Conservation (phyloP, 176 grass and related monocot species). For the Rhynchospora tenuis region DNA sequence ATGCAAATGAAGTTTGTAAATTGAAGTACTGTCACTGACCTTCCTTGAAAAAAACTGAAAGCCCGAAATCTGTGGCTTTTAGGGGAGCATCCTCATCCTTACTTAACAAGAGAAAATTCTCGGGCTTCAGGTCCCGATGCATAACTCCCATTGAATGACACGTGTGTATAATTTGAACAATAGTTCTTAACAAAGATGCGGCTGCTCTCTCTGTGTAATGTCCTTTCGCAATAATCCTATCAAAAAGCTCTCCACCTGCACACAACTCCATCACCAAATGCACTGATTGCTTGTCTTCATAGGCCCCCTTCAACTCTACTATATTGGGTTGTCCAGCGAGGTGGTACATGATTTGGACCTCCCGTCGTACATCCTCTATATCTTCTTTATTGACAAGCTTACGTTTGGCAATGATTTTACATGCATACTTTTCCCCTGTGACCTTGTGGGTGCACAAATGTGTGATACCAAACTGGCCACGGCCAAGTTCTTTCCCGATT, state of each 20-base stretch:
- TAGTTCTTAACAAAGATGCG: conserved; percentile 69
- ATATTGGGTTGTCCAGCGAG: conserved; percentile 85
- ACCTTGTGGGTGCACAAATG: conserved; percentile 87
- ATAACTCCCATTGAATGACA: conserved; percentile 96
- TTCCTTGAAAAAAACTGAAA: conserved; percentile 91
- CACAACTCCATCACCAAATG: conserved; percentile 98
- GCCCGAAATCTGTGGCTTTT: conserved; percentile 82
- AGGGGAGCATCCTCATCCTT: conserved; percentile 72
- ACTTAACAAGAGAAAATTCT: conserved; percentile 84
- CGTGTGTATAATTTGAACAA: conserved; percentile 87
- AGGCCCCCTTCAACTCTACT: conserved; percentile 83
- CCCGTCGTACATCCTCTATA: conserved; percentile 81
- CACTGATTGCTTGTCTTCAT: conserved; percentile 91
- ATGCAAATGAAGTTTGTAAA: not conserved
- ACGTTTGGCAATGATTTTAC: conserved; percentile 89
- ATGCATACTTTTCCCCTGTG: conserved; percentile 73
- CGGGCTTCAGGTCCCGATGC: conserved; percentile 91
- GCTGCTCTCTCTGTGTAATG: conserved; percentile 85
- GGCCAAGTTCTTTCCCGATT: conserved; percentile 82
- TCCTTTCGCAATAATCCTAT: conserved; percentile 77
- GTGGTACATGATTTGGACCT: conserved; percentile 99
- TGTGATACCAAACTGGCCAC: conserved; percentile 89
- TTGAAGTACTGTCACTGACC: conserved; percentile 6
- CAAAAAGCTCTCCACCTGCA: conserved; percentile 89
- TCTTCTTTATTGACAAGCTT: conserved; percentile 92